These are phyloP conservation scores for Chlorella sorokiniana DNA, from an alignment of 139 green algal species.

Conservation along the genomic window DNA sequence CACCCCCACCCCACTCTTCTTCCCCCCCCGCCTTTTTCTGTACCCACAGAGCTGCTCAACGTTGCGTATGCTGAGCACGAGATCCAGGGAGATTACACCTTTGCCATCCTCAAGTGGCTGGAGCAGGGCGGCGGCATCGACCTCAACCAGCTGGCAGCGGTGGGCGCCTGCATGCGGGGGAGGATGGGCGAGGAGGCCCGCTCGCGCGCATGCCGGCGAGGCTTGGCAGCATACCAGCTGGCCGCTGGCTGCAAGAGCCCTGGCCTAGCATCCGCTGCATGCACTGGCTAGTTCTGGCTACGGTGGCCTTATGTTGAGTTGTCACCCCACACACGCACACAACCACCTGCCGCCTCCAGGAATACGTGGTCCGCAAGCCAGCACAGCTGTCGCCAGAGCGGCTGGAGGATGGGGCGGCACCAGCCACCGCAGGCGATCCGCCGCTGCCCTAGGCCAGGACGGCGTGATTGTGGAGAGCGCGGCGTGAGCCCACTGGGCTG, in stretches of 20 bases:
- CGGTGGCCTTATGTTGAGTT: too few relatives aligned
- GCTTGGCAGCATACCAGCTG: too few relatives aligned
- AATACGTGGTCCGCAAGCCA: not conserved
- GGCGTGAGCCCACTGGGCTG: too few relatives aligned
- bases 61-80: not conserved
- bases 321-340: too few relatives aligned
- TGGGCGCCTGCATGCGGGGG: too few relatives aligned
- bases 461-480: not conserved
- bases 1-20: not conserved
- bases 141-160: slow-evolving; percentile 6
- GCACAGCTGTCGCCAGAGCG: not conserved
- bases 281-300: too few relatives aligned
- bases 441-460: not conserved
- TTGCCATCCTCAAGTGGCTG: not conserved
- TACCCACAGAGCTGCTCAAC: slow-evolving; percentile 7
- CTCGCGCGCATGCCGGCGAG: too few relatives aligned
- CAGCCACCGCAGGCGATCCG: slow-evolving; percentile 5
- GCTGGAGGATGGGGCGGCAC: not conserved
- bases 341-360: not conserved
- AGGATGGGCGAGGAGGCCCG: too few relatives aligned
- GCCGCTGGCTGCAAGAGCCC: too few relatives aligned
- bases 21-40: not conserved
- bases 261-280: too few relatives aligned
- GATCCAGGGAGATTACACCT: not conserved
- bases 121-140: not conserved